These are phyloP conservation scores for Kitagawia praeruptora DNA, from an alignment of 129 eudicot genomes.

Conservation along the genomic window DNA sequence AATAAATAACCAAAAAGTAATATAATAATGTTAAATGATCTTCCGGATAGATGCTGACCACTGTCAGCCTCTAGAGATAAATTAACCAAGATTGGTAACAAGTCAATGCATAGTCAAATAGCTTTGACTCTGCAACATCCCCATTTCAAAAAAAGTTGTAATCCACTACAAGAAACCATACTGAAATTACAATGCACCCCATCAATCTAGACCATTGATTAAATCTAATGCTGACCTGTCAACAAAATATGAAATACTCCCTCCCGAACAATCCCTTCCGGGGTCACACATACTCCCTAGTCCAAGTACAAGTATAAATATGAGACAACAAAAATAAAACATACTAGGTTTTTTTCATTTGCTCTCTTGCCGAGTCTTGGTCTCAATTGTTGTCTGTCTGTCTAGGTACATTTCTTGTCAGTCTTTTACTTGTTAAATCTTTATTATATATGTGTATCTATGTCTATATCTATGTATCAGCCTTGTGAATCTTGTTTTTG, in stretches of 20 bases:
- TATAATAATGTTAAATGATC: no score
- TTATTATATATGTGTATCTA: background rate
- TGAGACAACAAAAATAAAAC: background rate
- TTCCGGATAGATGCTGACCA: background rate
- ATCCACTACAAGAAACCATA: background rate
- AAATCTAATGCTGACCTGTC: background rate
- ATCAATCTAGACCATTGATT: background rate
- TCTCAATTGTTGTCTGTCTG: background rate
- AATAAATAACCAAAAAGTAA: no score
- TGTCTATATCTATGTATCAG: background rate
- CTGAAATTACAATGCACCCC: background rate
- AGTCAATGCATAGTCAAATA: background rate
- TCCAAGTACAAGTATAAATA: background rate
- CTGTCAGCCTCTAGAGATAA: background rate
- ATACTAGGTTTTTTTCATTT: background rate
- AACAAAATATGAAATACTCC: background rate
- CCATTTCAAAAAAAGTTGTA: background rate
- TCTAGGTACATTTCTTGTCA: background rate
- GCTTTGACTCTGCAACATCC: background rate
- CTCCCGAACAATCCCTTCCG: constrained; percentile 1
- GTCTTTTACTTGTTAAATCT: background rate
- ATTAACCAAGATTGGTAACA: background rate
- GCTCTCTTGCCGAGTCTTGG: background rate
- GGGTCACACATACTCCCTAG: background rate
- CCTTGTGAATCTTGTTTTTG: background rate